phyloP scores from a whole-genome alignment of 129 eudicot species.

The Chrysanthemum lavandulifolium region DNA sequence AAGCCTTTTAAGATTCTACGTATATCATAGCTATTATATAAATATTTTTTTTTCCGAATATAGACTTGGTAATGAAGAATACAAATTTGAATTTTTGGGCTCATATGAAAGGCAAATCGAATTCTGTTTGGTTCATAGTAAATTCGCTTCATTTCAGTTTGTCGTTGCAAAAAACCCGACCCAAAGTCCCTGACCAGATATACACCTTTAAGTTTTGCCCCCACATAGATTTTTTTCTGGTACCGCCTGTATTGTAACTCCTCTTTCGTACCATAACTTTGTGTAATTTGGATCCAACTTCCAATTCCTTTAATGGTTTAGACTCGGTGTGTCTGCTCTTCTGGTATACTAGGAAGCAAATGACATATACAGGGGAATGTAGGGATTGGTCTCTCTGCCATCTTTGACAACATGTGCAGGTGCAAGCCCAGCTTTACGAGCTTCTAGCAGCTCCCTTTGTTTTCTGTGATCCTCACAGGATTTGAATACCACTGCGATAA shows the following conservation, averaged over 20 bases:
- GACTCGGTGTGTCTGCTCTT: conserved; percentile 90
- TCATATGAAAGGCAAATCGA: too few species aligned
- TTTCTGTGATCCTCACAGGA: conserved; percentile 93
- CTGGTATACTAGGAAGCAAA: conserved; percentile 97
- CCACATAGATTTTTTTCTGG: too few species aligned
- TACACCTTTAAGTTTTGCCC: too few species aligned
- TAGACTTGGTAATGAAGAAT: too few species aligned
- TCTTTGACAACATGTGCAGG: conserved; percentile 96
- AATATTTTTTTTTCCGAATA: too few species aligned
- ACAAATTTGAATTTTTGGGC: too few species aligned
- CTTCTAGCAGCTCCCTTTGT: conserved; percentile 85
- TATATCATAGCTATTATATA: too few species aligned
- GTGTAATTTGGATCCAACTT: conserved; percentile 83
- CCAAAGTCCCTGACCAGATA: too few species aligned
- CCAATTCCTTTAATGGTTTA: conserved; percentile 96
- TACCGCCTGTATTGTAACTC: conserved; percentile 70
- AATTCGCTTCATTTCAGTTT: too few species aligned
- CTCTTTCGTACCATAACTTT: conserved; percentile 76
- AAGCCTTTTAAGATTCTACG: too few species aligned
- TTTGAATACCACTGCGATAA: conserved; percentile 43
- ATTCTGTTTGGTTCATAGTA: too few species aligned
- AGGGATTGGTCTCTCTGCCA: conserved; percentile 96
- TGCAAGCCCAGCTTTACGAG: conserved; percentile 89
- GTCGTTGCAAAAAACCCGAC: too few species aligned
- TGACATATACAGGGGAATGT: conserved; percentile 95